Evolutionary conservation across 2,329 filamentous ascomycete species (phyloP), one percentile per base, ranked within the genome.

Genomic region (Cladosporium austrohemisphaericum): DNA sequence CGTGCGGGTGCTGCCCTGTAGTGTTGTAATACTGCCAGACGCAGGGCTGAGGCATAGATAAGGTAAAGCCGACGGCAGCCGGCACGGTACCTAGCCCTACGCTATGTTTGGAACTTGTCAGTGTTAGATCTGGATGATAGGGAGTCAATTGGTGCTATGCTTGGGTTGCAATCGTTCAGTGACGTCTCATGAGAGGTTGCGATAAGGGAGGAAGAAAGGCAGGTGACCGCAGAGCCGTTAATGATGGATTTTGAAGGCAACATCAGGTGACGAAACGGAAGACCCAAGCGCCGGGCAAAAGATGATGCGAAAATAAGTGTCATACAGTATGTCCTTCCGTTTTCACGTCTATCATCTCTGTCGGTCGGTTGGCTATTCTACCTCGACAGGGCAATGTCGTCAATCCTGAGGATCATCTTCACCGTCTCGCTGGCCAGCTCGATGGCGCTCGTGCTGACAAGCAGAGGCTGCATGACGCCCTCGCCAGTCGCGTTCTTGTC

Each of bases 371-470:
- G 29, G 26, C 44, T 47, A 47, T 19, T 47, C 33, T 47, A 68
- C 57, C 66, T 61, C 49, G 63, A 66, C 62, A 84, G 66, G 45
- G 79, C 79, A 69, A 84, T 82, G 64, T 84, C 80, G 64, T 83
- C 81, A 66, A 85, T 85, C 67, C 83, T 76, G 65, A 86, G 72
- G 65, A 85, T 84, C 89, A 95, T 93, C 83, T 97, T 98, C 62
- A 97, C 93, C 53, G 93, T 98, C 79, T 98, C 93, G 6, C 92
- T 91, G 23, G 93, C 93, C 70, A 98, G 73, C 76, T 98, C 92
- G 63, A 98, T 93, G 19, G 93, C 90, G 70, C 92, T 97, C 50
- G 93, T 98, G 78, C 90, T 95, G 55, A 98, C 93, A 54, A 98
- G 76, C 66, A 98, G 76, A 14, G 93, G 93, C 76, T 98, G 93